Conservation (phyloP, 2,329 filamentous ascomycete species). For the Fusarium algeriense region DNA sequence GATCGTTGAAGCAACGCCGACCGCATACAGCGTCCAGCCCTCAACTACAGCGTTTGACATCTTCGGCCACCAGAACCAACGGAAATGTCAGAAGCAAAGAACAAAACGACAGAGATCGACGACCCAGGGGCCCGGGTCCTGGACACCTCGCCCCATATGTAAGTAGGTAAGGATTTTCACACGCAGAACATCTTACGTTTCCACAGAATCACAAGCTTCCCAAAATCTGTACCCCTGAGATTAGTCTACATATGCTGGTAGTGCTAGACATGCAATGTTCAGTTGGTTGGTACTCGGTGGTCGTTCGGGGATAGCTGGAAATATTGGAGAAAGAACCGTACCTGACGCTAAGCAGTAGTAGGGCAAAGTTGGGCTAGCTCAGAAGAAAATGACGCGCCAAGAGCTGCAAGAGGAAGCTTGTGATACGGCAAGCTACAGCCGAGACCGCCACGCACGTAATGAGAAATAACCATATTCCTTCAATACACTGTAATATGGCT, state of each 20-base stretch:
- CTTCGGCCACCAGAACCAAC: conserved; percentile 3
- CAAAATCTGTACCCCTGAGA: conserved; percentile 6
- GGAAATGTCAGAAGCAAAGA: conserved; percentile 8
- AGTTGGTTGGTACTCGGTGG: background rate
- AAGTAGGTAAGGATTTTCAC: background rate
- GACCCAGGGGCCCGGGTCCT: background rate
- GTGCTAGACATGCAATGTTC: background rate
- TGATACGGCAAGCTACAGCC: background rate
- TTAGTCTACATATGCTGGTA: background rate
- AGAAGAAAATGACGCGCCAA: conserved; percentile 15
- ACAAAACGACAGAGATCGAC: conserved; percentile 5
- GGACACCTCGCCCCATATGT: conserved; percentile 13
- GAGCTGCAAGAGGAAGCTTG: background rate
- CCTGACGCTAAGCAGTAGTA: conserved; percentile 11
- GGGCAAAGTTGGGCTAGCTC: background rate
- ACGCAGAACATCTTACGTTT: background rate
- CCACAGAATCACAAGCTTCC: conserved; percentile 4
- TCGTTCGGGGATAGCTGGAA: conserved; percentile 1
- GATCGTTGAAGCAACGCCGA: conserved; percentile 45
- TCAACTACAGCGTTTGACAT: conserved; percentile 38
- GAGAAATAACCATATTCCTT: background rate
- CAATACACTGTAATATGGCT: rapidly evolving
- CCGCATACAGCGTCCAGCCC: conserved; percentile 47
- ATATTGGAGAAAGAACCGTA: background rate
- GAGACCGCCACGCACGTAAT: background rate